Base-by-base conservation (phyloP, 352 stramenopile genomes). In the Phytophthora syringae region DNA sequence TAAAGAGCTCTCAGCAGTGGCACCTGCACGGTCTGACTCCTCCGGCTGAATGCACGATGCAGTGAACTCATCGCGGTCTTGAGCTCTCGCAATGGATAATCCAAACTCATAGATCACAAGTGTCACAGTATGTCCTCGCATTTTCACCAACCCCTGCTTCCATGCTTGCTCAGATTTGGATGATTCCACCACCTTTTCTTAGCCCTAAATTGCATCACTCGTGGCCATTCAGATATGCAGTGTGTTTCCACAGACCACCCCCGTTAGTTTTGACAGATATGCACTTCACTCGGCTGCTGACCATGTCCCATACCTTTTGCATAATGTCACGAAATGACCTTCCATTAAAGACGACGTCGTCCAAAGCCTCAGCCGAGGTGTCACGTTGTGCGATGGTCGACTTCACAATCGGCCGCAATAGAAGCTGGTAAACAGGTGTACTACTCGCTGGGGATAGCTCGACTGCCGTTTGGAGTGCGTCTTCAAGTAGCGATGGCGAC, bases 101-200 rank as follows among this genome's bases (percentile, higher is more conserved):
- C n/a, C 54, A 40, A 49, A 62, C 32, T 62, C 30, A 22, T 54
- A 54, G 21, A 62, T 49, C 15, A 54, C 54, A 16, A 62, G 28
- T 42, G 43, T 62, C 15, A 54, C 21, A n/a, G 54, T 62, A 30
- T 54, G 16, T 10, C 43, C 16, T 28, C 30, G 32, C 32, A 39
- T 53, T 49, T 62, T 54, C 20, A 49, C 15, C 28, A 62, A 32
- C 54, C 43, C 54, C 12, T 40, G 30, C 7, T 25, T 43, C 44
- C 54, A 62, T 18, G 7, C 54, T 16, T 49, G 15, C 44, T 52
- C 24, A 20, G 22, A 37, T 24, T 39, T 37, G 10, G 11, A 18
- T 5, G 20, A 20, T 3, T 28, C 43, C 21, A 50, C 43, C 21
- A 50, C 43, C 21, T 21, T 20, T 18, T 36, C 11, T 52, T 52